These are phyloP conservation scores for Cryphonectria nitschkei DNA, from an alignment of 2,329 filamentous ascomycete genomes.

Conservation along the genomic window DNA sequence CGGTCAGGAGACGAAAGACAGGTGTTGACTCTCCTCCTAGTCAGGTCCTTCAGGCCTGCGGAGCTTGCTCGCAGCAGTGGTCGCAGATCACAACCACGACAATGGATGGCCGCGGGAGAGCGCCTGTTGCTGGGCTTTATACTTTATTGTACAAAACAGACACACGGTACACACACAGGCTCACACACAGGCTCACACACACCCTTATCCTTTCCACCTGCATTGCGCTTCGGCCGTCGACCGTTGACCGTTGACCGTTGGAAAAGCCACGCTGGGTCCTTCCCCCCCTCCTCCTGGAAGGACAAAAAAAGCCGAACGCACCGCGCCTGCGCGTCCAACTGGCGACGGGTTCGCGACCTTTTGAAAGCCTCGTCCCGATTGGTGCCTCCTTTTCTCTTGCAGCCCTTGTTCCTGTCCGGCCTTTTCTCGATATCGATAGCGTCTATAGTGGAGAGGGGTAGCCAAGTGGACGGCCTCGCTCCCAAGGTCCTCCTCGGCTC, in stretches of 20 bases:
- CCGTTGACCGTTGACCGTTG: background rate
- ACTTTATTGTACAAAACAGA: background rate
- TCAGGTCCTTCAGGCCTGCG: background rate
- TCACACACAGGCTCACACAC: background rate
- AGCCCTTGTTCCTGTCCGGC: slow-evolving; percentile 15
- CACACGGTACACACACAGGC: background rate
- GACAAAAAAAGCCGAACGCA: background rate
- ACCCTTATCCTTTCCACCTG: background rate
- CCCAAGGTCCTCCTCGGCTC: slow-evolving; percentile 15
- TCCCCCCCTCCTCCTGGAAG: background rate
- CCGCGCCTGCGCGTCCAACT: slow-evolving; percentile 28
- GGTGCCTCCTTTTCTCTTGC: slow-evolving; percentile 6
- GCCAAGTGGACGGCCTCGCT: background rate
- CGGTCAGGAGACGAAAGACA: background rate
- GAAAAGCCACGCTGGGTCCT: background rate
- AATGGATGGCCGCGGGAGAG: background rate
- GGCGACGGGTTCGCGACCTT: slow-evolving; percentile 22
- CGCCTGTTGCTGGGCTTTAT: background rate
- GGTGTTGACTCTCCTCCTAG: background rate
- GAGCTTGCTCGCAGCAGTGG: background rate
- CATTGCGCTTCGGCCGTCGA: background rate
- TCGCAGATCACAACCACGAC: background rate
- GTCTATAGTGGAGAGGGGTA: background rate
- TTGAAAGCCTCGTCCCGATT: background rate
- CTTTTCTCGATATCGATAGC: slow-evolving; percentile 15